Evolutionary conservation across 2,329 filamentous ascomycete species (phyloP), one percentile per base, ranked within the genome.

Genomic region (Alternaria consortialis): DNA sequence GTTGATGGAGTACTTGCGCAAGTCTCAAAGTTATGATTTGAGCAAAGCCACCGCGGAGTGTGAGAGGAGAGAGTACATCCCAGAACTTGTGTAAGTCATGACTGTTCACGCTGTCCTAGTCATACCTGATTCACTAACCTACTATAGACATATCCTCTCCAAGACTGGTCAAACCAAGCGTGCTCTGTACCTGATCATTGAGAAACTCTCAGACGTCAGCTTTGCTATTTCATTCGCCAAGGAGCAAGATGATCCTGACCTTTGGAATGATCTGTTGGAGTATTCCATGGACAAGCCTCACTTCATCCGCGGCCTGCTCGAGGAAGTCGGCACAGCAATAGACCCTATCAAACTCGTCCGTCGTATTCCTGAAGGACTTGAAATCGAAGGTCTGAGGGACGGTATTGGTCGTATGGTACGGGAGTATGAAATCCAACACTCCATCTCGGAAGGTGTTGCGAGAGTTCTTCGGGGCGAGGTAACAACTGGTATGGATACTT

Each of bases 211-310:
- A 60, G 92, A 99, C 75, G 94, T 98, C 51, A 91, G 90, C 51
- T 93, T 95, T 68, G 95, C 95, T 8, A 99, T 99, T 68, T 87
- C 90, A 1, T 99, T 99, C 73, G 94, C 93, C 55, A 97, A 97
- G 77, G 90, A 94, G 63, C 93, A 98, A 74, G 90, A 95, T 65
- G 94, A 97, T 71, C 89, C 90, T 0, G 94, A 97, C 69, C 85
- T 99, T 0, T 99, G 95, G 95, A 91, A 97, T 66, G 94, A 98
- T 73, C 84, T 99, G 7, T 86, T 99, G 6, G 89, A 94, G 69
- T 98, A 98, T 78, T 94, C 91, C 62, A 98, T 99, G 95, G 93
- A 97, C 80, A 97, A 97, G 74, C 95, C 95, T 1, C 88, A 88
- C 40, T 99, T 99, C 80, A 98, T 99, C 68, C 90, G 92, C 12